A percentile compares a stretch with the other conserved stretches of the same genome.
Conservation (phyloP, 2,329 filamentous ascomycete species). For the Corynespora cassiicola region DNA sequence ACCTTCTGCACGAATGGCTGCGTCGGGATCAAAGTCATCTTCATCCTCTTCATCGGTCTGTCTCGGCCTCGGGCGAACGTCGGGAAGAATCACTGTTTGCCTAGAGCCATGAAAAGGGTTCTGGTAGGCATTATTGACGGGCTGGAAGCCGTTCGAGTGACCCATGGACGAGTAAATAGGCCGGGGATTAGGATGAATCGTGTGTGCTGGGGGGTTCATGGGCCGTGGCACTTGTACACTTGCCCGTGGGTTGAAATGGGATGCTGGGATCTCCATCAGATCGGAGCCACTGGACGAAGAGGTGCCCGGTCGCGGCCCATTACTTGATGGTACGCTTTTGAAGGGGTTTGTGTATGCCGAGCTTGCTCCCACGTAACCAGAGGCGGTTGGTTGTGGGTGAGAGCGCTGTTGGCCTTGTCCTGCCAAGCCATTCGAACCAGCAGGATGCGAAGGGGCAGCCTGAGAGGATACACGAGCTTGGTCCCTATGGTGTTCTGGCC, state of each 20-base stretch:
- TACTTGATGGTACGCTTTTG: conserved; percentile 20
- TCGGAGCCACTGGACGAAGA: conserved; percentile 38
- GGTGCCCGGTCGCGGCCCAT: conserved; percentile 29
- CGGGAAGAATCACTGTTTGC: conserved; percentile 48
- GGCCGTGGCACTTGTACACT: conserved; percentile 57
- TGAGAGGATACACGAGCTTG: conserved; percentile 30
- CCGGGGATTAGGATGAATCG: conserved; percentile 58
- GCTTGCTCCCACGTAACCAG: background rate
- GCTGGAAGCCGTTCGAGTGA: conserved; percentile 49
- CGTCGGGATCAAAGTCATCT: conserved; percentile 56
- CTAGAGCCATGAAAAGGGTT: conserved; percentile 37
- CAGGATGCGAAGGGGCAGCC: conserved; percentile 14
- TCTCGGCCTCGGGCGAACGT: conserved; percentile 23
- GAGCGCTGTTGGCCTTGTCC: conserved; percentile 3
- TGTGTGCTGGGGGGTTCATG: conserved; percentile 50
- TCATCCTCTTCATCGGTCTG: conserved; percentile 54
- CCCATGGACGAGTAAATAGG: conserved; percentile 61
- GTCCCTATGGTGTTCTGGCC: conserved; percentile 58
- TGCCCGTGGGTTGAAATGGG: conserved; percentile 38
- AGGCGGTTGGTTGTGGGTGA: conserved; percentile 10
- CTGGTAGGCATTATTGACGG: conserved; percentile 36
- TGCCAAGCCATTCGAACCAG: conserved; percentile 4
- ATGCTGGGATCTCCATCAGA: conserved; percentile 41
- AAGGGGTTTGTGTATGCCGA: conserved; percentile 17
- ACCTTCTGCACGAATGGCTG: conserved; percentile 52